Conservation (phyloP, 2,329 filamentous ascomycete genomes). For the Falciphora oryzae region DNA sequence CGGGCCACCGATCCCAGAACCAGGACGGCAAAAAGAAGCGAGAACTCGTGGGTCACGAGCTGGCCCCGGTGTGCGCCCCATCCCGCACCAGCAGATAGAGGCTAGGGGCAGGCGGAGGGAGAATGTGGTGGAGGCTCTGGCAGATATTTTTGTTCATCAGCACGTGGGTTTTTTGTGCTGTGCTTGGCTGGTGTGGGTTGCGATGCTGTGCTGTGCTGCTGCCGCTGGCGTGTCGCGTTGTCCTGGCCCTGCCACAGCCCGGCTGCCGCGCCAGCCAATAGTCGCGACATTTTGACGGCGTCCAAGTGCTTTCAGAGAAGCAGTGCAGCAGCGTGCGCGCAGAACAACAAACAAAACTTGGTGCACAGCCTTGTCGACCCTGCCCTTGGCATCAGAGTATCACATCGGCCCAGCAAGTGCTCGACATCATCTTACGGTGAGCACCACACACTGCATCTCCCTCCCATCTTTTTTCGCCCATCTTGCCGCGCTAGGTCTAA, state of each 20-base stretch:
- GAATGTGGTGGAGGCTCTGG: constrained; percentile 3
- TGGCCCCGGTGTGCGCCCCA: background rate
- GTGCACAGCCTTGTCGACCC: background rate
- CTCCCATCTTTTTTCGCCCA: too few relatives aligned
- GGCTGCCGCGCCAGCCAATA: constrained; percentile 1
- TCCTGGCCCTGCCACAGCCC: background rate
- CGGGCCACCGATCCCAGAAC: background rate
- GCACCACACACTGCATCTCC: too few relatives aligned
- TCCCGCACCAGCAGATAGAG: too few relatives aligned
- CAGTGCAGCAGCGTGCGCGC: too few relatives aligned
- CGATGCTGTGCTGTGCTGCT: background rate
- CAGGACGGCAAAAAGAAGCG: background rate
- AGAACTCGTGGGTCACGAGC: background rate
- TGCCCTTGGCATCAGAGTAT: too few relatives aligned
- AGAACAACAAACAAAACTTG: background rate
- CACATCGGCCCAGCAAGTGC: background rate
- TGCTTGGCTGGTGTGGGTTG: background rate
- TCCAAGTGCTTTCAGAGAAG: background rate
- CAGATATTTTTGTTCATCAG: constrained; percentile 1
- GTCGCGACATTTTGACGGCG: background rate
- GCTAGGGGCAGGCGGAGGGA: background rate
- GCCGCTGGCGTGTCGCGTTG: background rate
- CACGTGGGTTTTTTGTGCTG: background rate
- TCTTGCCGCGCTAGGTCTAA: background rate
- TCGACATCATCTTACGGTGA: background rate